Base-by-base conservation (phyloP, 768 basidiomycete species). In the Calocera viscosa region DNA sequence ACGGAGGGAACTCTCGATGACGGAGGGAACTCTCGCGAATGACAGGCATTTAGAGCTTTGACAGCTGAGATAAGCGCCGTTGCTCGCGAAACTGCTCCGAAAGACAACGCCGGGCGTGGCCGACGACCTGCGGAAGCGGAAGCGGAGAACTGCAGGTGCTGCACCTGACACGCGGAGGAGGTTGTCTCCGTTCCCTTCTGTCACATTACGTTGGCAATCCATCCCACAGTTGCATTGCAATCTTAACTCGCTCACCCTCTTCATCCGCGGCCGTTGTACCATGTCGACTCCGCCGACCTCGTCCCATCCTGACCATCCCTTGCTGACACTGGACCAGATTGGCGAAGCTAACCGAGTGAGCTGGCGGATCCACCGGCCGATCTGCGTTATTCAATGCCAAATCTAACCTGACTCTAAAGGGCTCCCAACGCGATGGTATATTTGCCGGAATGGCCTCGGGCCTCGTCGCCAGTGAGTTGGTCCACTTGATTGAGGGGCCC, bases 41-140 rank as follows among this genome's bases (percentile, higher is more conserved):
- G 43, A 19, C 8, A 47, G 7, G 11, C 53, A 60, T 60, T 60
- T 32, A 32, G 53, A 32, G 53, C 14, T 28, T 49, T 60, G 53
- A 60, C 53, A 60, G 53, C 14, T 60, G 14, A 60, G 53, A 60
- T 60, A 60, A 60, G 53, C 53, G 53, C 53, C 30, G 53, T 60
- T 60, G 30, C 26, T 26, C 16, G 14, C 24, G 2, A 28, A 28
- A 28, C 22, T 17, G 43, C 11, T 32, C 53, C 53, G 53, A 60
- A 60, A 7, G 30, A 16, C 14, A 60, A 14, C 22, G 53, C 30
- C 53, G 53, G 53, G 53, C 53, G 30, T 60, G 30, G 16, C 53
- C 5, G 53, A 60, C 10, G 49, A 49, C 10, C 10, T 60, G 14
- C 53, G 53, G 30, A 30, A 28, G 30, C 24, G 53, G 30, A 60